Percentiles rank a stretch among this genome's conserved stretches.
Evolutionary conservation across 371 early-diverging fungal species (phyloP).

Genomic region (Syncephalastrum sp.): DNA sequence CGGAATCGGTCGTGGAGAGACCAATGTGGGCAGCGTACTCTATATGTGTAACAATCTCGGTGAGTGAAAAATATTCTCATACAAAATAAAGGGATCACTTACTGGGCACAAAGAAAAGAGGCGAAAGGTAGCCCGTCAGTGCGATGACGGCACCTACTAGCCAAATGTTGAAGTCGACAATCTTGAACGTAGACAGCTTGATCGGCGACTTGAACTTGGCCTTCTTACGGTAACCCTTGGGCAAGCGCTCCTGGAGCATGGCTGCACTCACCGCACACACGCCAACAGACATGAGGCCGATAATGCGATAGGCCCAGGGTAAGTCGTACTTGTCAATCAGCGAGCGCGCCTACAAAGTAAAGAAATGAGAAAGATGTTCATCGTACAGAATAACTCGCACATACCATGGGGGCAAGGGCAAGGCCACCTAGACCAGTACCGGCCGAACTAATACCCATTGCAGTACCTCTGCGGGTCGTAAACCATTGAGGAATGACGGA

Average conservation of each 20-base stretch:
- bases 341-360: conserved; percentile 28
- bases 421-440: conserved; percentile 79
- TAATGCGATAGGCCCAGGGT: conserved; percentile 37
- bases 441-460: conserved; percentile 72
- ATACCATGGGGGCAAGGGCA: conserved; percentile 40
- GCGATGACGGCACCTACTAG: conserved; percentile 30
- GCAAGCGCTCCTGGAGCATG: conserved; percentile 34
- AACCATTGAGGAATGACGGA: conserved; percentile 42
- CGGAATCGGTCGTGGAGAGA: conserved; percentile 17
- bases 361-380: not conserved
- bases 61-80: not conserved
- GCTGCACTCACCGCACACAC: conserved; percentile 27
- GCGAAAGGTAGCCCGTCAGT: conserved; percentile 33
- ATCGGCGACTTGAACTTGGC: conserved; percentile 26
- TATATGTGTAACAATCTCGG: conserved; percentile 2
- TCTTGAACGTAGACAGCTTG: conserved; percentile 22
- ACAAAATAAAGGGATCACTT: conserved; percentile 6
- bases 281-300: conserved; percentile 37
- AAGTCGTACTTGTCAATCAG: conserved; percentile 30
- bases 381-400: not conserved
- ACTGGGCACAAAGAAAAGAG: conserved; percentile 40
- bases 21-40: conserved; percentile 30
- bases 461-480: conserved; percentile 55
- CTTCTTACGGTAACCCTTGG: conserved; percentile 15
- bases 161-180: conserved; percentile 29